Conservation (phyloP, 306 rosid species). For the Neltuma alba region DNA sequence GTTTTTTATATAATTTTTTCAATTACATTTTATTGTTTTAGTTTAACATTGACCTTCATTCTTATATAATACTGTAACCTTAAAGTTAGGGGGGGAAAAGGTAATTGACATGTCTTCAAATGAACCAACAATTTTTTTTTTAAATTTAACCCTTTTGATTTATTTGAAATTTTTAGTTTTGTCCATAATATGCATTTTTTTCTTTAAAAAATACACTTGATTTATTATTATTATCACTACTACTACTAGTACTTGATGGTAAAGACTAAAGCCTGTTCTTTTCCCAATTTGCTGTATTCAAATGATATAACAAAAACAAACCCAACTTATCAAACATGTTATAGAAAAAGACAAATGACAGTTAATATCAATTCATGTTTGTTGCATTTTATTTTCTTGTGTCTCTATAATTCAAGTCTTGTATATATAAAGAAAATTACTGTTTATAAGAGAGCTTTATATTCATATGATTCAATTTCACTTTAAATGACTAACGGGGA, state of each 20-base stretch:
- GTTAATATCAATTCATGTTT: background rate
- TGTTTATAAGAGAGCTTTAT: too few relatives aligned
- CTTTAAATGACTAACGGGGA: too few relatives aligned
- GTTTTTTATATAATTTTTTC: too few relatives aligned
- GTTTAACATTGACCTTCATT: background rate
- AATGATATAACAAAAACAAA: background rate
- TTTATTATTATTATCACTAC: too few relatives aligned
- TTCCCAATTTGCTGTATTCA: background rate
- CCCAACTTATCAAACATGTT: background rate
- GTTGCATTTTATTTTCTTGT: too few relatives aligned
- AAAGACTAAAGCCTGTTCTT: background rate
- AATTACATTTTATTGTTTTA: too few relatives aligned
- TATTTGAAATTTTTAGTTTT: background rate
- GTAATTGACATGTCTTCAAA: background rate
- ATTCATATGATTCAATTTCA: too few relatives aligned
- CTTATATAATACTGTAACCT: background rate
- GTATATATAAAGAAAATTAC: too few relatives aligned
- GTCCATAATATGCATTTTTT: background rate
- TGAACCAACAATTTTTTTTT: background rate
- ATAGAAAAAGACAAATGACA: background rate
- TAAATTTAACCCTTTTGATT: background rate
- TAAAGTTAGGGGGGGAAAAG: background rate
- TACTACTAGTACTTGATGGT: too few relatives aligned
- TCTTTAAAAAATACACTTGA: background rate
- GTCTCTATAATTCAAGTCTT: too few relatives aligned